Conservation (phyloP, 306 rosid genomes). For the Acacia melanoxylon region DNA sequence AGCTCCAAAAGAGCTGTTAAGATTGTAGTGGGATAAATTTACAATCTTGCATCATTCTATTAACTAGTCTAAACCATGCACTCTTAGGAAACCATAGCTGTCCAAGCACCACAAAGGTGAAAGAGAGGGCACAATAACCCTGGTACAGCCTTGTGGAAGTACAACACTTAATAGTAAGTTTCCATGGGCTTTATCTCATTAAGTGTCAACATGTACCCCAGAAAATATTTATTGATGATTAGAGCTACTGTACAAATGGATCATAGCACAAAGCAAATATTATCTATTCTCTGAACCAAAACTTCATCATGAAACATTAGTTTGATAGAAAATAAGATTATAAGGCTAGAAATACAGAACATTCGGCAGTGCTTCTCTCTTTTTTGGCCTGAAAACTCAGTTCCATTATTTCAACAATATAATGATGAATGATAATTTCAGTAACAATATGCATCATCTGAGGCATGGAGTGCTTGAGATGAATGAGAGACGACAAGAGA, state of each 20-base stretch:
- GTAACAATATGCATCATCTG: background rate
- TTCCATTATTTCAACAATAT: too few species aligned
- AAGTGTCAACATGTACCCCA: background rate
- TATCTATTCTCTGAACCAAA: background rate
- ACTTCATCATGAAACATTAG: background rate
- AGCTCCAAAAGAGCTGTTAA: slow-evolving; percentile 14
- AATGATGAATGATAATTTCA: background rate
- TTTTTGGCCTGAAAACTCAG: background rate
- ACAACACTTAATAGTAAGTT: slow-evolving; percentile 9
- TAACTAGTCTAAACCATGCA: background rate
- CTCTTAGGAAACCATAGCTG: slow-evolving; percentile 9
- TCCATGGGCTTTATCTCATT: background rate
- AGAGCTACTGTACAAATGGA: slow-evolving; percentile 7
- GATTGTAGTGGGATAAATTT: background rate
- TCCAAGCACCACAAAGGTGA: slow-evolving; percentile 13
- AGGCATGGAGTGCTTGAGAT: background rate
- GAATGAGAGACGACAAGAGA: background rate
- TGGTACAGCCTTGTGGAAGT: slow-evolving; percentile 7
- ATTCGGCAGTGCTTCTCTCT: too few species aligned
- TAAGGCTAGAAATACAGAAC: background rate
- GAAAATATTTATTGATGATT: background rate
- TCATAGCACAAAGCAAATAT: background rate
- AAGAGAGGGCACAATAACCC: slow-evolving; percentile 7
- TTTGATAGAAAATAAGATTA: background rate
- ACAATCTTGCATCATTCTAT: slow-evolving; percentile 7